Evolutionary conservation across 2,329 filamentous ascomycete genomes (phyloP).

Genomic region (Gyromitra esculenta): DNA sequence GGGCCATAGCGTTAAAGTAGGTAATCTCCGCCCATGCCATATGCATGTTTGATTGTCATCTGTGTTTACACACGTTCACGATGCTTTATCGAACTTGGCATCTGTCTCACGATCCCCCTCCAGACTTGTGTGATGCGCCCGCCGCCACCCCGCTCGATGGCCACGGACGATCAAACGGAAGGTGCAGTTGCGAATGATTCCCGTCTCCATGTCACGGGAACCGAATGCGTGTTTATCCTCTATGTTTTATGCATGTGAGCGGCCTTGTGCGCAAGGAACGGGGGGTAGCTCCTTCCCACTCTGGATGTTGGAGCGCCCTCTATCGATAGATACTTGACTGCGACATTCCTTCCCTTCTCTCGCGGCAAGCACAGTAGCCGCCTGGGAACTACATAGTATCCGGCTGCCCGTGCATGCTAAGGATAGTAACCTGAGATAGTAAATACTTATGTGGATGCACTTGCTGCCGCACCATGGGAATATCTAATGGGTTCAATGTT

Average conservation of each 20-base stretch:
- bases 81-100: neutral
- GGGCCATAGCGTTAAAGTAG: neutral
- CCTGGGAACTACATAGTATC: neutral
- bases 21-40: neutral
- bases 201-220: conserved; percentile 26
- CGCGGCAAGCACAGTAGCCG: neutral
- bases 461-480: neutral
- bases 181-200: conserved; percentile 21
- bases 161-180: conserved; percentile 30
- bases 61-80: neutral
- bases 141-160: neutral
- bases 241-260: neutral
- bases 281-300: conserved; percentile 18
- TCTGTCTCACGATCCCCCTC: neutral
- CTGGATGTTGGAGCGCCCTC: neutral
- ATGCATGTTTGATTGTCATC: neutral
- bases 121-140: conserved; percentile 7
- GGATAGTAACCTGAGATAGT: neutral
- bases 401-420: neutral
- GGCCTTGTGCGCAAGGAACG: neutral
- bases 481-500: too few relatives aligned
- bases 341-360: neutral
- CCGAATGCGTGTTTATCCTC: neutral
- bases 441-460: too few relatives aligned
- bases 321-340: conserved; percentile 1